Evolutionary conservation across 805 yeast genomes (phyloP).

Genomic region (Zygosaccharomyces bailii): DNA sequence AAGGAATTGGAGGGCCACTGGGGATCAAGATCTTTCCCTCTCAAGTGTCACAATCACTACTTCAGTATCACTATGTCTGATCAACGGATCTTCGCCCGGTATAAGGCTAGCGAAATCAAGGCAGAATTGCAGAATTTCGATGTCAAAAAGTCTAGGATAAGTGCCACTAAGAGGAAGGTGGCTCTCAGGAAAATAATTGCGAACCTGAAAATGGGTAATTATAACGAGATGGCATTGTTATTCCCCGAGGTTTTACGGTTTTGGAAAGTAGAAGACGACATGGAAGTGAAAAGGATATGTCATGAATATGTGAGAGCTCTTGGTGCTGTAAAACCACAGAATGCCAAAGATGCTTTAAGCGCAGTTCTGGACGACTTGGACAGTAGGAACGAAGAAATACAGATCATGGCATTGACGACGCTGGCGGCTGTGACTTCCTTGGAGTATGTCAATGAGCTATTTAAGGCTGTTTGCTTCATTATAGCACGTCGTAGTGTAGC

Average conservation of each 20-base stretch:
- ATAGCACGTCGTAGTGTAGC: slow-evolving; percentile 45
- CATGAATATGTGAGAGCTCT: slow-evolving; percentile 62
- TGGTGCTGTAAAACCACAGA: slow-evolving; percentile 54
- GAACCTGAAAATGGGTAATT: slow-evolving; percentile 75
- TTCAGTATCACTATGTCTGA: slow-evolving; percentile 30
- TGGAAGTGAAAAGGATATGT: slow-evolving; percentile 69
- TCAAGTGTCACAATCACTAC: no score
- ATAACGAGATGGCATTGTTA: slow-evolving; percentile 61
- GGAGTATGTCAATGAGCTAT: slow-evolving; percentile 48
- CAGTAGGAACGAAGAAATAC: slow-evolving; percentile 45
- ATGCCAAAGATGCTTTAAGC: slow-evolving; percentile 54
- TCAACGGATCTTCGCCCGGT: slow-evolving; percentile 31
- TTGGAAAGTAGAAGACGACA: slow-evolving; percentile 55
- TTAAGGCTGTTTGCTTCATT: slow-evolving; percentile 37
- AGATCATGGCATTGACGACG: slow-evolving; percentile 63
- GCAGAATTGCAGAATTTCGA: slow-evolving; percentile 35
- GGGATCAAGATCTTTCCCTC: no score
- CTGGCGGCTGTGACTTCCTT: slow-evolving; percentile 55
- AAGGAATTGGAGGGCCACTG: no score
- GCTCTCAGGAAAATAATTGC: slow-evolving; percentile 73
- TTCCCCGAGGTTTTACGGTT: slow-evolving; percentile 59
- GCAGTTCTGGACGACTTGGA: slow-evolving; percentile 51
- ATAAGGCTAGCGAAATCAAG: slow-evolving; percentile 35
- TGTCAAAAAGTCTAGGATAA: slow-evolving; percentile 40
- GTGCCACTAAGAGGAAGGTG: slow-evolving; percentile 39